Evolutionary conservation across 805 yeast species (phyloP).

Genomic region (Candida sonorensis): DNA sequence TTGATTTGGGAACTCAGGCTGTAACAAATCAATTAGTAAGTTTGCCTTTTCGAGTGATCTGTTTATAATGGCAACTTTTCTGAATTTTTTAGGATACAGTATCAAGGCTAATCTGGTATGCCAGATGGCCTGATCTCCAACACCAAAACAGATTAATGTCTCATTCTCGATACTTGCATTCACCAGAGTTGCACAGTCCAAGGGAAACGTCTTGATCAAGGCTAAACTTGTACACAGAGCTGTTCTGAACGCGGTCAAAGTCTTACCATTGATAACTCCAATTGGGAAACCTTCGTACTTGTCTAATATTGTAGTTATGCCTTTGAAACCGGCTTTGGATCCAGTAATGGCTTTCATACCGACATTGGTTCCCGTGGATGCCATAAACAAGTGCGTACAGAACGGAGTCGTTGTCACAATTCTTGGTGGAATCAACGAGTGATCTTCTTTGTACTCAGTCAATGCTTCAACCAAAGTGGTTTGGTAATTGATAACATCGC

Average conservation of each 20-base stretch:
- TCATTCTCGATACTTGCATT: too few species aligned
- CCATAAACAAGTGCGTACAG: slow-evolving; percentile 55
- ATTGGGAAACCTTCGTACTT: slow-evolving; percentile 41
- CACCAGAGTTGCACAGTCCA: slow-evolving; percentile 4
- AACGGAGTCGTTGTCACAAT: slow-evolving; percentile 36
- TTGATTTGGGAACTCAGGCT: slow-evolving; percentile 26
- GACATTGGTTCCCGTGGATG: slow-evolving; percentile 47
- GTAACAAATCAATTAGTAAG: slow-evolving; percentile 23
- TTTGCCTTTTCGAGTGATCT: slow-evolving; percentile 36
- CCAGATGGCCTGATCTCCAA: slow-evolving; percentile 63
- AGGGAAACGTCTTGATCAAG: slow-evolving; percentile 30
- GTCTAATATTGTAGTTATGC: slow-evolving; percentile 45
- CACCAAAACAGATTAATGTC: slow-evolving; percentile 41
- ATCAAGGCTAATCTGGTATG: slow-evolving; percentile 40
- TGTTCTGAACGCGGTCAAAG: slow-evolving; percentile 61
- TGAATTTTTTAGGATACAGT: slow-evolving; percentile 32
- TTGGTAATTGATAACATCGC: slow-evolving; percentile 30
- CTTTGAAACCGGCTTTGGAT: slow-evolving; percentile 53
- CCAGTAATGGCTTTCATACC: slow-evolving; percentile 59
- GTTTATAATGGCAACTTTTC: slow-evolving; percentile 38
- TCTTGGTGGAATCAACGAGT: slow-evolving; percentile 47
- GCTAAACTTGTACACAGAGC: slow-evolving; percentile 51
- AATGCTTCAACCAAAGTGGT: slow-evolving; percentile 32
- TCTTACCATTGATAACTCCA: slow-evolving; percentile 52
- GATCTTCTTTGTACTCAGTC: slow-evolving; percentile 34